phyloP scores from a whole-genome alignment of 306 rosid genomes.

The Vigna radiata region DNA sequence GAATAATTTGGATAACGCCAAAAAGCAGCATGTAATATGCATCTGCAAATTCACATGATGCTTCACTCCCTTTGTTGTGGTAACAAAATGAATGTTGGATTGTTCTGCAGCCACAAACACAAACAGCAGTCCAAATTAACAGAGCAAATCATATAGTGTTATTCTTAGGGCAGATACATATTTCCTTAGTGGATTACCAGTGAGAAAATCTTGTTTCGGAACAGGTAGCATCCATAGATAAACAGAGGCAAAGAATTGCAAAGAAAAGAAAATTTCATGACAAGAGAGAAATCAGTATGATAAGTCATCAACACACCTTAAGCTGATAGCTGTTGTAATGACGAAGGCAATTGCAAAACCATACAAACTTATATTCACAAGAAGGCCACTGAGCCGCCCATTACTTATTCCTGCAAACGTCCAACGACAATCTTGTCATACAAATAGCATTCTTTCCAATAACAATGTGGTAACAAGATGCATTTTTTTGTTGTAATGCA shows the following conservation, averaged over 20 bases:
- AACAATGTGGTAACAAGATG: constrained; percentile 4
- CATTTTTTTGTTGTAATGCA: background rate
- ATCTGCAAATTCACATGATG: constrained; percentile 45
- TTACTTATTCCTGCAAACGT: constrained; percentile 45
- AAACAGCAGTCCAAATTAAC: constrained; percentile 22
- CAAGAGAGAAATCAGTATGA: background rate
- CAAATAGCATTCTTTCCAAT: background rate
- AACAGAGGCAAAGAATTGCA: background rate
- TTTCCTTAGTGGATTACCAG: background rate
- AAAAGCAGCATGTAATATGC: constrained; percentile 62
- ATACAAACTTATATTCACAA: constrained; percentile 56
- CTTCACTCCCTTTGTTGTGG: constrained; percentile 44
- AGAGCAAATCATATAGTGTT: constrained; percentile 23
- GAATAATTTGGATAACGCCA: constrained; percentile 63
- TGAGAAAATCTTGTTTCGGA: constrained; percentile 2
- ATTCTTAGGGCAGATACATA: background rate
- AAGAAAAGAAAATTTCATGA: constrained; percentile 11
- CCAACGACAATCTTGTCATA: background rate
- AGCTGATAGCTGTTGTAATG: constrained; percentile 60
- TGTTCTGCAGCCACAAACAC: constrained; percentile 50
- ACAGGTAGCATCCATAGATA: constrained; percentile 26
- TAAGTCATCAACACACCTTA: constrained; percentile 48
- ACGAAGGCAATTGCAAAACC: constrained; percentile 64
- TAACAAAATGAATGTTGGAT: constrained; percentile 55
- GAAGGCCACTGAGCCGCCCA: constrained; percentile 52